Evolutionary conservation across 2,329 filamentous ascomycete genomes (phyloP).

Genomic region (Harringtonia lauricola): DNA sequence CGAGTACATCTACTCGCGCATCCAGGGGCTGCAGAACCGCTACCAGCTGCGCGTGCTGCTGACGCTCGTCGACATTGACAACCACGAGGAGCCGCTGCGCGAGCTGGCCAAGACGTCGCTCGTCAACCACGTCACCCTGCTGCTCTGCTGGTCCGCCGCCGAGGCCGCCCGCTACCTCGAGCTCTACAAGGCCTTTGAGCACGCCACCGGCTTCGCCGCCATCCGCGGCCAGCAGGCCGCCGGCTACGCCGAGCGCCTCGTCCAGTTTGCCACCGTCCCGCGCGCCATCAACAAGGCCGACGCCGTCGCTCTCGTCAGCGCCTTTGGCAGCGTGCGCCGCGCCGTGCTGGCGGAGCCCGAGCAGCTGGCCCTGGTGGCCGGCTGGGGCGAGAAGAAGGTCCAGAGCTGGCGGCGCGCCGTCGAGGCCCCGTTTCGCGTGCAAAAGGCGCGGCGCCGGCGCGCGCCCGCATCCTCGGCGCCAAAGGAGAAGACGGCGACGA

Average conservation of each 20-base stretch:
- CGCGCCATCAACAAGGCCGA: conserved; percentile 90
- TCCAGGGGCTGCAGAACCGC: conserved; percentile 71
- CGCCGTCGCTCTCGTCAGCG: conserved; percentile 77
- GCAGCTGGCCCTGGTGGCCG: conserved; percentile 71
- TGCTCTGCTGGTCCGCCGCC: conserved; percentile 88
- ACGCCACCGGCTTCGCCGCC: conserved; percentile 58
- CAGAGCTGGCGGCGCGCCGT: conserved; percentile 74
- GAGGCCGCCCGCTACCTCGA: conserved; percentile 93
- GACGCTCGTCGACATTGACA: conserved; percentile 87
- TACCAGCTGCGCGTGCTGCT: conserved; percentile 81
- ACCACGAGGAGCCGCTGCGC: conserved; percentile 80
- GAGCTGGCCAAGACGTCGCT: conserved; percentile 88
- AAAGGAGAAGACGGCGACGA: conserved; percentile 14
- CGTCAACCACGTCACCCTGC: conserved; percentile 83
- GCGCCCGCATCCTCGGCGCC: conserved; percentile 12
- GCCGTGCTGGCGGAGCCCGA: conserved; percentile 83
- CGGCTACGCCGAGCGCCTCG: conserved; percentile 73
- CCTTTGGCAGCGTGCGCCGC: conserved; percentile 79
- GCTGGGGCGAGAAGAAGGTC: conserved; percentile 95
- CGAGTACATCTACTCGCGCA: conserved; percentile 94
- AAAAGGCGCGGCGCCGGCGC: conserved; percentile 49
- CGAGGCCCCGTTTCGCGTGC: conserved; percentile 72
- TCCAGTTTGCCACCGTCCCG: conserved; percentile 87
- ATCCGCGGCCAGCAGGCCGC: conserved; percentile 80
- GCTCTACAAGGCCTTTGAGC: conserved; percentile 88